Percentiles rank a stretch among this genome's conserved stretches.
Conservation (phyloP, 352 stramenopile genomes). For the Phytophthora macrochlamydospora region DNA sequence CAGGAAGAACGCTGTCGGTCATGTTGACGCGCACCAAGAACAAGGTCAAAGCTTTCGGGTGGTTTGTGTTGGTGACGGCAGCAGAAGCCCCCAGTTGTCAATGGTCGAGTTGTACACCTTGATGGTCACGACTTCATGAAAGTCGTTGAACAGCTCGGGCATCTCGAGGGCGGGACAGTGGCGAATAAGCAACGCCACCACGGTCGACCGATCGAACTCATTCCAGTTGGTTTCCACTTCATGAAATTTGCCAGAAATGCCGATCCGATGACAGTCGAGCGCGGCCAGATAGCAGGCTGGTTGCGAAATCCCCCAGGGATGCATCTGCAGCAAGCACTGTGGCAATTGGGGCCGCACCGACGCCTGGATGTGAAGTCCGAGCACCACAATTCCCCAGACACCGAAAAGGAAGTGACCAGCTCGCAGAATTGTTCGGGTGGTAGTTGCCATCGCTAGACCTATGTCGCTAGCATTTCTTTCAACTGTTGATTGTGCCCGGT, state of each 20-base stretch:
- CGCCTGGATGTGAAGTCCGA: constrained; percentile 17
- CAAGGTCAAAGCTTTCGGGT: constrained; percentile 31
- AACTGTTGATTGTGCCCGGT: not conserved
- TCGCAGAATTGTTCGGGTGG: not conserved
- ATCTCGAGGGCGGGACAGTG: constrained; percentile 38
- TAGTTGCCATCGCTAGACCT: not conserved
- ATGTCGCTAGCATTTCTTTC: not conserved
- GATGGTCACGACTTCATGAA: constrained; percentile 31
- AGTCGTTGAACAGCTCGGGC: constrained; percentile 19
- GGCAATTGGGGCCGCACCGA: constrained; percentile 3
- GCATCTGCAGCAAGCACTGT: constrained; percentile 27
- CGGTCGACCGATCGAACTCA: constrained; percentile 26
- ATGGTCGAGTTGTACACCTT: constrained; percentile 50
- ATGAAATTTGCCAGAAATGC: constrained; percentile 11
- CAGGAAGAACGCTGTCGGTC: constrained; percentile 29
- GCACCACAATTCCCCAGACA: constrained; percentile 16
- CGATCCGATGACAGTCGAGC: constrained; percentile 30
- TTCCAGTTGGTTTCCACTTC: constrained; percentile 21
- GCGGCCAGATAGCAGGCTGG: constrained; percentile 32
- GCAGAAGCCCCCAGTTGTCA: constrained; percentile 26
- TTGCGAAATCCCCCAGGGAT: constrained; percentile 30
- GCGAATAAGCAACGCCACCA: constrained; percentile 31
- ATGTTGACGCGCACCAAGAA: constrained; percentile 43
- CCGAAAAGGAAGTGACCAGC: constrained; percentile 14
- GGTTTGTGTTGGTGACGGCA: constrained; percentile 24